These are phyloP conservation scores for Stephanodiscus minutulus DNA, from an alignment of 108 stramenopile species.

Conservation along the genomic window DNA sequence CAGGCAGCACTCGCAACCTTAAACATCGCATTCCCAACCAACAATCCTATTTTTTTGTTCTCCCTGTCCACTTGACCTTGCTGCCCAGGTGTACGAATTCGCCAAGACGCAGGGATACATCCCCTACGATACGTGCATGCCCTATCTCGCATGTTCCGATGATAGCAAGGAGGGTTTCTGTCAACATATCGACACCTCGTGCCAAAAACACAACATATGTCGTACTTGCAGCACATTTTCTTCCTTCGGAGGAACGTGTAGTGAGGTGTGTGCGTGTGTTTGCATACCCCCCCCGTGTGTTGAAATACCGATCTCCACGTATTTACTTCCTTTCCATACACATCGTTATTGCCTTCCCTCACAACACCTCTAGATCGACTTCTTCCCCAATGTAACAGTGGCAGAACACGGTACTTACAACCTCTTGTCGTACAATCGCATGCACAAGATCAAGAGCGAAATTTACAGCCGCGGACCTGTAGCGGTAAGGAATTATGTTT, in stretches of 20 bases:
- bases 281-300: too few relatives aligned
- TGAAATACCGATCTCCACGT: conserved; percentile 3
- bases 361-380: conserved; percentile 37
- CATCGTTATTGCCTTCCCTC: background rate
- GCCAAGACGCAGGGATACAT: conserved; percentile 50
- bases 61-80: background rate
- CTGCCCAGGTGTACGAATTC: conserved; percentile 23
- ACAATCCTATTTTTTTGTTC: background rate
- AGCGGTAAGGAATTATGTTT: conserved; percentile 33
- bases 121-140: conserved; percentile 84
- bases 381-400: conserved; percentile 83
- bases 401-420: conserved; percentile 88
- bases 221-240: conserved; percentile 65
- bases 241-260: conserved; percentile 35
- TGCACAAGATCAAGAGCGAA: conserved; percentile 84
- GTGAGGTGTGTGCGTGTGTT: conserved; percentile 10
- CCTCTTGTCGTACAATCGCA: conserved; percentile 47
- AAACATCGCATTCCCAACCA: too few relatives aligned
- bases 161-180: conserved; percentile 83
- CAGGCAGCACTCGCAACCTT: too few relatives aligned
- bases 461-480: conserved; percentile 94
- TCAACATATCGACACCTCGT: conserved; percentile 66
- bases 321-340: background rate
- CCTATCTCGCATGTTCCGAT: conserved; percentile 81
- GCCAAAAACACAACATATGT: conserved; percentile 70